Percentiles rank a stretch among this genome's conserved stretches.
Conservation (phyloP, 768 basidiomycete genomes). For the Amylocystis lapponica region DNA sequence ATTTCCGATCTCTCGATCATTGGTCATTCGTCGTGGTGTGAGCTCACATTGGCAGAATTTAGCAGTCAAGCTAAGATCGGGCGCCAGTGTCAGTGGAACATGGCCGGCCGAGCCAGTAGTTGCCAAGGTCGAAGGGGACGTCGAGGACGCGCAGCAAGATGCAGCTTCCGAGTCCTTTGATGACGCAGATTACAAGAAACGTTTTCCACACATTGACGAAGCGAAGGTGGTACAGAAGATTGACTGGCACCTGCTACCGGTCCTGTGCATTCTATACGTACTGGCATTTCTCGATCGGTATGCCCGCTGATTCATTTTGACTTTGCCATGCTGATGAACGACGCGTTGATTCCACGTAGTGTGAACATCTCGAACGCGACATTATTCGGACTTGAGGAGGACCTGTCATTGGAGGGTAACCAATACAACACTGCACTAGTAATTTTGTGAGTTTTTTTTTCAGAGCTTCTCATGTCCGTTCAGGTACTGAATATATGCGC, state of each 20-base stretch:
- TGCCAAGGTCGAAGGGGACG: no score
- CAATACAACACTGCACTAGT: conserved; percentile 27
- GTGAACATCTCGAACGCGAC: conserved; percentile 30
- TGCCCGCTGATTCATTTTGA: conserved; percentile 4
- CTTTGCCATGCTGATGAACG: no score
- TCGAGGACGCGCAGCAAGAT: no score
- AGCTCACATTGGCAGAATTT: no score
- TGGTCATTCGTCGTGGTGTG: no score
- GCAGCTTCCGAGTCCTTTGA: no score
- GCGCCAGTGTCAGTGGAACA: no score
- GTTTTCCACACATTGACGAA: conserved; percentile 21
- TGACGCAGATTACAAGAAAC: no score
- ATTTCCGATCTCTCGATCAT: no score
- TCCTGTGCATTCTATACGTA: conserved; percentile 36
- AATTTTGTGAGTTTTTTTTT: conserved; percentile 22
- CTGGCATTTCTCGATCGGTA: conserved; percentile 36
- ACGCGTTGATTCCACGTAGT: conserved; percentile 6
- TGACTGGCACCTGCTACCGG: conserved; percentile 34
- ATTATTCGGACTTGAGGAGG: conserved; percentile 24
- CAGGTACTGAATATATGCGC: background rate
- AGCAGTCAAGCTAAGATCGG: no score
- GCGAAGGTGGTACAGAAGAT: conserved; percentile 29
- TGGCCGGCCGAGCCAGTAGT: no score
- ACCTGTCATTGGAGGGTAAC: conserved; percentile 21
- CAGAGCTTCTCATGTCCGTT: background rate